These are phyloP conservation scores for Eucalyptus regnans DNA, from an alignment of 345 rosid species.

Conservation along the genomic window DNA sequence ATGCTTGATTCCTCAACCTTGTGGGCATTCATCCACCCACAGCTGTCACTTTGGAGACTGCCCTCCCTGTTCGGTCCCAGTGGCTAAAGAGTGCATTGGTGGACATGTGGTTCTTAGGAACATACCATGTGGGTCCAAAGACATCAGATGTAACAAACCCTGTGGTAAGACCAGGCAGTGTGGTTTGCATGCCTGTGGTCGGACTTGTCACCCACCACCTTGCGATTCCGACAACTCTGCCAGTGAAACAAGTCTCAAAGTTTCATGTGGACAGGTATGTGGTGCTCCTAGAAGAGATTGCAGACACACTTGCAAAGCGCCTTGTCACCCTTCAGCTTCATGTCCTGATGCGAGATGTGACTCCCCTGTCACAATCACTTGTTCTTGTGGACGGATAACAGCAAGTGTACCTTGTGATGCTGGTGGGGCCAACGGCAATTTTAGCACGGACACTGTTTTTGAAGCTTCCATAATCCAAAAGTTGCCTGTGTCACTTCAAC, in stretches of 20 bases:
- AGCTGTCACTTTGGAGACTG: conserved; percentile 97
- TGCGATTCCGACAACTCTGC: conserved; percentile 37
- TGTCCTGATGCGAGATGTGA: conserved; percentile 92
- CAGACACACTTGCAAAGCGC: conserved; percentile 69
- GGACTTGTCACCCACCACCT: conserved; percentile 70
- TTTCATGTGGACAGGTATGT: conserved; percentile 89
- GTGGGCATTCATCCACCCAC: conserved; percentile 89
- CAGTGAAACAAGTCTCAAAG: conserved; percentile 23
- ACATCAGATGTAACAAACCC: conserved; percentile 81
- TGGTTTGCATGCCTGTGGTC: conserved; percentile 91
- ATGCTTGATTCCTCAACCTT: conserved; percentile 66
- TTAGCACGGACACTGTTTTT: conserved; percentile 23
- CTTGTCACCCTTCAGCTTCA: conserved; percentile 72
- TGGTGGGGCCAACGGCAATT: conserved; percentile 42
- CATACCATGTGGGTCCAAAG: conserved; percentile 91
- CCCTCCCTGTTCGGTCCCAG: conserved; percentile 88
- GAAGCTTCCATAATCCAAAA: conserved; percentile 63
- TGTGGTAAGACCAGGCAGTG: conserved; percentile 93
- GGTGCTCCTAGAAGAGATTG: conserved; percentile 95
- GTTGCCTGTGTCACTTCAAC: conserved; percentile 66
- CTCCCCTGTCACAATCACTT: conserved; percentile 51
- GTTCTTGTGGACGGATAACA: conserved; percentile 80
- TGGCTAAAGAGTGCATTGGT: conserved; percentile 86
- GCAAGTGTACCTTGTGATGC: conserved; percentile 82
- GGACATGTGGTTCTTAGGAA: conserved; percentile 94